phyloP scores from a whole-genome alignment of 495 filamentous ascomycete genomes.

The Aspergillus baeticus region DNA sequence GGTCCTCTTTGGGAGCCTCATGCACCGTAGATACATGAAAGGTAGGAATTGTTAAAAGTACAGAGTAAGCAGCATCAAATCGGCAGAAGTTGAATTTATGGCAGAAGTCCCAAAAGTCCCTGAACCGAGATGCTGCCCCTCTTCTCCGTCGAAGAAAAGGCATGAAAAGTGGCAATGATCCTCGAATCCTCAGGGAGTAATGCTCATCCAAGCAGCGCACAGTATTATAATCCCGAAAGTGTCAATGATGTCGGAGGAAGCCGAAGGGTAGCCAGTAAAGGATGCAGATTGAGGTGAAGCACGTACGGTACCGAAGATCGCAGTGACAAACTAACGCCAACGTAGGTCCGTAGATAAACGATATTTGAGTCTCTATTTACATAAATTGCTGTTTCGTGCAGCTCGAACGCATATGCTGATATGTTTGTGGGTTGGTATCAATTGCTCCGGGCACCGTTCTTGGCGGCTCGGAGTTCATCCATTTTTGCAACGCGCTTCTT shows the following conservation, averaged over 20 bases:
- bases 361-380: slow-evolving; percentile 48
- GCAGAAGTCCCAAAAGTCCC: neutral
- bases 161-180: neutral
- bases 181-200: neutral
- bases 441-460: slow-evolving; percentile 86
- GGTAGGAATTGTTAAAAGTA: neutral
- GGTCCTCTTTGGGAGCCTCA: too few species aligned
- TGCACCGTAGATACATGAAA: neutral
- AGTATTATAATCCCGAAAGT: neutral
- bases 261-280: neutral
- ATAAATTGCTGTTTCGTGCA: slow-evolving; percentile 36
- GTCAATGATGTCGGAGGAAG: neutral
- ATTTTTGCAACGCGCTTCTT: slow-evolving; percentile 98
- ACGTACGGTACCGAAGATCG: slow-evolving; percentile 15
- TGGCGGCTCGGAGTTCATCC: slow-evolving; percentile 88
- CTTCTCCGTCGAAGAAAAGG: neutral
- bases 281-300: neutral
- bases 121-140: neutral
- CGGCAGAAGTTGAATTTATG: neutral
- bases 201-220: neutral
- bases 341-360: slow-evolving; percentile 39
- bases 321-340: slow-evolving; percentile 33
- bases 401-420: slow-evolving; percentile 20
- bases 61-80: neutral
- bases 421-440: slow-evolving; percentile 40